phyloP scores from a whole-genome alignment of 2,329 filamentous ascomycete species.

The Cercospora sp. region DNA sequence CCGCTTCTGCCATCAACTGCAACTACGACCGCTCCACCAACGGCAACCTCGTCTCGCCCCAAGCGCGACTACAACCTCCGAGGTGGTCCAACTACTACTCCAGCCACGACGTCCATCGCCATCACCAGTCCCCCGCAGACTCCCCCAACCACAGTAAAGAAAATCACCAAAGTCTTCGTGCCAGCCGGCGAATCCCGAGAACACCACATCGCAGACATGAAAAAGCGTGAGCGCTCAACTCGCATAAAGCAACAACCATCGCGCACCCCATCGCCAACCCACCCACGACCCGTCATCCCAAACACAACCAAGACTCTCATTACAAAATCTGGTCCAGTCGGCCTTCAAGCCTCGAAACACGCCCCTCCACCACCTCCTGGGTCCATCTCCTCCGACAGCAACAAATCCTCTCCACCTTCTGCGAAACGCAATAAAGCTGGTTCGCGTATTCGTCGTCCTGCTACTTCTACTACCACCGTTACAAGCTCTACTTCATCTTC shows the following conservation, averaged over 20 bases:
- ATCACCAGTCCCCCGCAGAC: not conserved
- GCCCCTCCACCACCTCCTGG: not conserved
- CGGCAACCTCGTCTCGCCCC: constrained; percentile 2
- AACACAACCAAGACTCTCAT: not conserved
- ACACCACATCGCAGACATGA: constrained; percentile 31
- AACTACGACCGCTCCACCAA: not conserved
- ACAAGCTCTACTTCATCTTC: not conserved
- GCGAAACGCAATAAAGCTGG: constrained; percentile 22
- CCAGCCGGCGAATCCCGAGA: constrained; percentile 34
- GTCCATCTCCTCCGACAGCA: not conserved
- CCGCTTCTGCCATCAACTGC: constrained; percentile 21
- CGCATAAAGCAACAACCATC: constrained; percentile 8
- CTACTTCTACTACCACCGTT: not conserved
- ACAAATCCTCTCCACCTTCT: not conserved
- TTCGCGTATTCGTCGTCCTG: constrained; percentile 23
- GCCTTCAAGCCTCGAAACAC: constrained; percentile 1
- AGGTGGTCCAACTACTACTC: not conserved
- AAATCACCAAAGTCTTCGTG: constrained; percentile 33
- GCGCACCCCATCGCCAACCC: constrained; percentile 45
- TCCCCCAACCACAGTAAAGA: not conserved
- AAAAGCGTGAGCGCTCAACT: constrained; percentile 20
- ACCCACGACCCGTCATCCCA: constrained; percentile 27
- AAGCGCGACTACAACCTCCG: constrained; percentile 3
- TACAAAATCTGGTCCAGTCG: not conserved
- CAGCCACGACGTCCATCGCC: constrained; percentile 3